These are phyloP conservation scores for Spathaspora girioi DNA, from an alignment of 805 yeast species.

Conservation along the genomic window DNA sequence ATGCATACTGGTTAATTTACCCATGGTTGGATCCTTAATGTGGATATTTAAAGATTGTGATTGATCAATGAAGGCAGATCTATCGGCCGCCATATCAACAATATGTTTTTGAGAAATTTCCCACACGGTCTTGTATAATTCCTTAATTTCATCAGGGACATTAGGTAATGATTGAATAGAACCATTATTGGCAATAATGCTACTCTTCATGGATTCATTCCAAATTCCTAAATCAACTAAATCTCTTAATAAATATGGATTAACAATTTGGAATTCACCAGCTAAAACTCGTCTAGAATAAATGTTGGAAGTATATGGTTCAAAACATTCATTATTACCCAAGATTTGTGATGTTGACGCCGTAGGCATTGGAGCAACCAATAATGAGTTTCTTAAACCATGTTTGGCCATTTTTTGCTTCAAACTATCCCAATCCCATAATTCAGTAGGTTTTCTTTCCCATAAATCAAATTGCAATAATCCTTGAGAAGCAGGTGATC, in stretches of 20 bases:
- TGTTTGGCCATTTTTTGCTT: conserved; percentile 45
- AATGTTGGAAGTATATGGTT: conserved; percentile 60
- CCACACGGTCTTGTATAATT: conserved; percentile 59
- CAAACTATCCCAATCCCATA: conserved; percentile 58
- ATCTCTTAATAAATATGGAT: conserved; percentile 55
- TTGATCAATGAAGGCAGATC: conserved; percentile 83
- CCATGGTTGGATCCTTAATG: conserved; percentile 88
- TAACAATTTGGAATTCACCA: conserved; percentile 63
- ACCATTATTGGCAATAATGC: conserved; percentile 54
- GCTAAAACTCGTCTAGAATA: conserved; percentile 61
- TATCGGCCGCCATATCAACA: conserved; percentile 65
- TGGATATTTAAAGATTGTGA: conserved; percentile 91
- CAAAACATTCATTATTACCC: conserved; percentile 61
- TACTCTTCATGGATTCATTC: conserved; percentile 56
- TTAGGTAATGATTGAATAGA: conserved; percentile 54
- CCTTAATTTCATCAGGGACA: conserved; percentile 52
- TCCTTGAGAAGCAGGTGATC: conserved; percentile 60
- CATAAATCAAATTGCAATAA: conserved; percentile 55
- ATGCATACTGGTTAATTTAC: conserved; percentile 95
- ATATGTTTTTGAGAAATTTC: conserved; percentile 57
- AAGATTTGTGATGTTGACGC: conserved; percentile 64
- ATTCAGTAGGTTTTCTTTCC: conserved; percentile 55
- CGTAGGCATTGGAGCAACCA: conserved; percentile 66
- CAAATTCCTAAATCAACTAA: conserved; percentile 57
- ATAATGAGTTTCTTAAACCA: conserved; percentile 56